A percentile compares a stretch with the other conserved stretches of the same genome.
phyloP scores from a whole-genome alignment of 2,329 filamentous ascomycete genomes.

The Diaporthe citriasiana region DNA sequence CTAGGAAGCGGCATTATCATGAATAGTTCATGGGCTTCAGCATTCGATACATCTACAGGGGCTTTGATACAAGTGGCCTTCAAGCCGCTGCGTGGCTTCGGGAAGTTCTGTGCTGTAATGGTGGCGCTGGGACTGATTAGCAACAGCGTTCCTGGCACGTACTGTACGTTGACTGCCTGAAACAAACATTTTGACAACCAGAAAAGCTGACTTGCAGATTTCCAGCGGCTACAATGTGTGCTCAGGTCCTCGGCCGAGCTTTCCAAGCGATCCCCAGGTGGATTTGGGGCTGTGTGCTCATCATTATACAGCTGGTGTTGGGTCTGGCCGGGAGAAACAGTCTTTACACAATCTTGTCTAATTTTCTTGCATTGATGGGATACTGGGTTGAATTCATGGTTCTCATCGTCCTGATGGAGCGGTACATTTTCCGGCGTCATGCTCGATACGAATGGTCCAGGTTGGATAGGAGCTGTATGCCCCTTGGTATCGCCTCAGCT shows the following conservation, averaged over 20 bases:
- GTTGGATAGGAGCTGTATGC: neutral
- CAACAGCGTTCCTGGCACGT: conserved; percentile 24
- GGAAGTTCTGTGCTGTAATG: conserved; percentile 21
- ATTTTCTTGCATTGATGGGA: conserved; percentile 79
- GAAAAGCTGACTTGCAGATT: neutral
- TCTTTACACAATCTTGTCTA: conserved; percentile 75
- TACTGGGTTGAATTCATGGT: conserved; percentile 79
- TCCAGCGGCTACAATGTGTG: conserved; percentile 17
- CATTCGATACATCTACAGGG: conserved; percentile 12
- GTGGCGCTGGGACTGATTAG: neutral
- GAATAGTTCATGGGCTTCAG: neutral
- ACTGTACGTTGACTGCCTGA: neutral
- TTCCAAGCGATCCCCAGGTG: neutral
- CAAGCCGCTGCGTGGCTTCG: neutral
- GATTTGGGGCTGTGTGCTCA: conserved; percentile 1
- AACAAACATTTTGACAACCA: too few relatives aligned
- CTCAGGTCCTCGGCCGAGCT: conserved; percentile 4
- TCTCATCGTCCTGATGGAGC: conserved; percentile 72
- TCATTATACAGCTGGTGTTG: neutral
- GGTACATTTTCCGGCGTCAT: conserved; percentile 70
- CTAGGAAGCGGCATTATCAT: neutral
- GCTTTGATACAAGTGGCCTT: neutral
- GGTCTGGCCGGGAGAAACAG: conserved; percentile 5
- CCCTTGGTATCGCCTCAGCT: conserved; percentile 73
- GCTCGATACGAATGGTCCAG: conserved; percentile 57